These are phyloP conservation scores for Hortiboletus flavorubellus DNA, from an alignment of 768 basidiomycete genomes.

Conservation along the genomic window DNA sequence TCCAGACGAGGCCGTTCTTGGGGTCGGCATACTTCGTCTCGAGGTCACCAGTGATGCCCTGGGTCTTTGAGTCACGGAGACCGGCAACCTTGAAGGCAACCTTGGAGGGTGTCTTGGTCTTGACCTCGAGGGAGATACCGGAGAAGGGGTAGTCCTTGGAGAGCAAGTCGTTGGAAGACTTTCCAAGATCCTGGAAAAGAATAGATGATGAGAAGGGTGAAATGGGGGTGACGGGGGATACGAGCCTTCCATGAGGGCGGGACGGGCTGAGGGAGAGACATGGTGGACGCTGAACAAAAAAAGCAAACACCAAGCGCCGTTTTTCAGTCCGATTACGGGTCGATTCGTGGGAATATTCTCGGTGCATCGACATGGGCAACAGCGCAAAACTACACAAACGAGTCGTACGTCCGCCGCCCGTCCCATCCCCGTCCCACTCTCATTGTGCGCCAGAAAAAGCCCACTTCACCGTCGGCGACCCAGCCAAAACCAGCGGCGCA, in stretches of 20 bases:
- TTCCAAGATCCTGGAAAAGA: conserved; percentile 79
- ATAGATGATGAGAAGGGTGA: not conserved
- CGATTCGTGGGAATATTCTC: conserved; percentile 30
- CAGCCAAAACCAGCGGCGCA: conserved; percentile 3
- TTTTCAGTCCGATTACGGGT: conserved; percentile 20
- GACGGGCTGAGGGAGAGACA: conserved; percentile 94
- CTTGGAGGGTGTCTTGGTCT: conserved; percentile 84
- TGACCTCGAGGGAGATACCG: conserved; percentile 73
- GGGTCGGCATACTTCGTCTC: conserved; percentile 93
- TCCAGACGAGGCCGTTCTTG: conserved; percentile 91
- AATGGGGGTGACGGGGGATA: not conserved
- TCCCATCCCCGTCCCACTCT: not conserved
- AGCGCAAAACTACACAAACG: conserved; percentile 37
- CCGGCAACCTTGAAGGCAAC: conserved; percentile 95
- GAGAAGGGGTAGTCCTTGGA: conserved; percentile 88
- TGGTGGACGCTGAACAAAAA: conserved; percentile 33
- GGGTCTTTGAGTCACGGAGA: conserved; percentile 68
- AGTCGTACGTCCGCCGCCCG: conserved; percentile 21
- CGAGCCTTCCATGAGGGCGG: conserved; percentile 94
- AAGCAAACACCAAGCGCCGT: not conserved
- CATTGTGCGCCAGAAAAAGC: conserved; percentile 26
- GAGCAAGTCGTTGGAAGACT: conserved; percentile 94
- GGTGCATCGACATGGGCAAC: conserved; percentile 27
- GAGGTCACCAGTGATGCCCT: conserved; percentile 79
- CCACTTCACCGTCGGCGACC: not conserved